Evolutionary conservation across 805 yeast genomes (phyloP), one percentile per base, ranked within the genome.

Genomic region (Ogataea sp.): DNA sequence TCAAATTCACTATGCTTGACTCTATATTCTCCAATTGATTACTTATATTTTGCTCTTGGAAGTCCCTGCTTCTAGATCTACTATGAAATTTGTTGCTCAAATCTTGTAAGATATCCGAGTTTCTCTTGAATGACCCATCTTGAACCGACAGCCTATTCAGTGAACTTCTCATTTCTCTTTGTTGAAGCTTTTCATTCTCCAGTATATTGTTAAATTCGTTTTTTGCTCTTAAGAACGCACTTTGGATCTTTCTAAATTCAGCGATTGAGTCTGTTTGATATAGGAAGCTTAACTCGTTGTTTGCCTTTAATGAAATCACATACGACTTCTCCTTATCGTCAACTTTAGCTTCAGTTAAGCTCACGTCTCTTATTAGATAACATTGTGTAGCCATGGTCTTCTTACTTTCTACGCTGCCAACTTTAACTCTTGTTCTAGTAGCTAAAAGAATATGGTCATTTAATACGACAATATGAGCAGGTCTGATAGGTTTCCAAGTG

Each of bases 401-500:
- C 50, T 54, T 58, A 38, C 51, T 49, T 44, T 52, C 53, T 33
- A 54, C 53, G 38, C 56, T 29, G 48, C 64, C 47, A 38, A 67
- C 53, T 32, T 71, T 53, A 38, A 67, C 53, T 32, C 70, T 53
- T 43, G 75, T 76, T 43, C 78, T 72, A 1, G 84, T 69, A 0
- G 96, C 95, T 29, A 89, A 67, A 41, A 89, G 60, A 1, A 88
- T 56, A 50, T 80, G 69, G 57, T 89, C 97, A 53, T 83, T 88
- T 48, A 89, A 65, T 8, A 89, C 59, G 50, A 84, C 83, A 34
- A 89, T 57, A 51, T 83, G 94, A 4, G 82, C 78, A 2, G 86
- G 80, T 47, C 83, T 79, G 26, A 80, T 67, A 1, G 88, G 80
- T 55, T 85, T 85, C 75, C 86, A 78, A 11, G 95, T 86, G 0